Evolutionary conservation across 2,329 filamentous ascomycete genomes (phyloP), one percentile per base, ranked within the genome.

Genomic region (Fusarium illudens): DNA sequence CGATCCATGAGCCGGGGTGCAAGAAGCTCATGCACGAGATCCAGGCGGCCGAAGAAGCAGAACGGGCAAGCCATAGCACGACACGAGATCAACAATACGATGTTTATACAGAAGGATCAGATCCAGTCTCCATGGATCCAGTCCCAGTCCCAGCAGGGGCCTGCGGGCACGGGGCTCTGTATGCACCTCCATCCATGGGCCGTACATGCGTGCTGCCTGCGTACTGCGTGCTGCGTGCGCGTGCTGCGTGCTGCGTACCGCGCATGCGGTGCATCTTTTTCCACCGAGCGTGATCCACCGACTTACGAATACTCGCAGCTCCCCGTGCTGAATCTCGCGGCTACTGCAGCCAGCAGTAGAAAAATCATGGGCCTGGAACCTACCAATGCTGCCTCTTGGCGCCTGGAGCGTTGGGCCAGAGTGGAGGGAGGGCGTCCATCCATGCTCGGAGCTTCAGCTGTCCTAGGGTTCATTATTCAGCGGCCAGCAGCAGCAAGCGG

Each of bases 81-180:
- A 67, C 71, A 73, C 67, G 67, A 73, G 71, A 70, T 65, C 52
- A 67, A 44, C 62, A 65, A 73, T 72, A 73, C 71, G 71, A 73
- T 70, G 46, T 61, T 61, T 37, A 44, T 51, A 56, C 44, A 54
- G 37, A 54, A 67, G 48, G 51, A 66, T 55, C 44, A 60, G 33
- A 42, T 44, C 49, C 54, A 69, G 52, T 54, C 39, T 60, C 52
- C 50, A 30, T 13, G 34, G 27, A 39, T 42, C 27, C 17, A 22
- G 19, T n/a, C n/a, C 52, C 37, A 44, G 39, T 44, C 39, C 39
- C 39, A 46, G 39, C 46, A 49, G 36, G 20, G 39, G 32, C 42
- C 55, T 33, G n/a, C 19, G 27, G 48, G 37, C 37, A 42, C 44
- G 39, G 27, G 19, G 54, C 42, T 33, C 20, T 20, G 22, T 46